phyloP scores from a whole-genome alignment of 2,329 filamentous ascomycete species.

The Diplocarpon rosae region DNA sequence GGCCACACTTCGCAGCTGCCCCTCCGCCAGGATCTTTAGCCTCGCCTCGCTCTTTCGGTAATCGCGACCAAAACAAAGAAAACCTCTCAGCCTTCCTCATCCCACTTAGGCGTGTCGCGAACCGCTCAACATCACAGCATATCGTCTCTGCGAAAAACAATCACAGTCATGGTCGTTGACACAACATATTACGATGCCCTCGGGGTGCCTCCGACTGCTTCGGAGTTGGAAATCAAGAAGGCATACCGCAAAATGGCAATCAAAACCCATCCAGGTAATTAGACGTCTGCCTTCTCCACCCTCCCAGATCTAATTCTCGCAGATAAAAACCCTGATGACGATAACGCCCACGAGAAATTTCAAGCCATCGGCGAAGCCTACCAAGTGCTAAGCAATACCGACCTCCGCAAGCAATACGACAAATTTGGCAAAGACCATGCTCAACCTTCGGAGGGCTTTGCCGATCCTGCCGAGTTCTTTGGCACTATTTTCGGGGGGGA shows the following conservation, averaged over 20 bases:
- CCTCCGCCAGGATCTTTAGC: conserved; percentile 5
- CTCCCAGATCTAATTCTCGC: conserved; percentile 8
- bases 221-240: conserved; percentile 92
- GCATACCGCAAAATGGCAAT: conserved; percentile 93
- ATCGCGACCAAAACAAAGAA: conserved; percentile 6
- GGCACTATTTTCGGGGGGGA: conserved; percentile 96
- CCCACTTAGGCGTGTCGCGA: background rate
- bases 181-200: conserved; percentile 52
- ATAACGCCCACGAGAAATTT: conserved; percentile 86
- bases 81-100: conserved; percentile 6
- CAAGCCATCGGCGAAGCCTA: conserved; percentile 71
- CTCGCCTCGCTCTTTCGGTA: conserved; percentile 13
- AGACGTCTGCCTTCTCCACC: background rate
- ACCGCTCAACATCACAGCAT: no score
- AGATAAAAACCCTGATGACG: conserved; percentile 98
- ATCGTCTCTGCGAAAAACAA: no score
- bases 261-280: conserved; percentile 53
- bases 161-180: conserved; percentile 23
- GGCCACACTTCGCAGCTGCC: background rate
- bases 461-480: conserved; percentile 96
- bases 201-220: conserved; percentile 73
- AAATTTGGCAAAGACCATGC: conserved; percentile 95
- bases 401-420: conserved; percentile 86
- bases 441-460: conserved; percentile 82
- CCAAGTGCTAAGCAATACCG: conserved; percentile 75